Conservation (phyloP, 352 stramenopile genomes). For the Globisporangium carolinianum region DNA sequence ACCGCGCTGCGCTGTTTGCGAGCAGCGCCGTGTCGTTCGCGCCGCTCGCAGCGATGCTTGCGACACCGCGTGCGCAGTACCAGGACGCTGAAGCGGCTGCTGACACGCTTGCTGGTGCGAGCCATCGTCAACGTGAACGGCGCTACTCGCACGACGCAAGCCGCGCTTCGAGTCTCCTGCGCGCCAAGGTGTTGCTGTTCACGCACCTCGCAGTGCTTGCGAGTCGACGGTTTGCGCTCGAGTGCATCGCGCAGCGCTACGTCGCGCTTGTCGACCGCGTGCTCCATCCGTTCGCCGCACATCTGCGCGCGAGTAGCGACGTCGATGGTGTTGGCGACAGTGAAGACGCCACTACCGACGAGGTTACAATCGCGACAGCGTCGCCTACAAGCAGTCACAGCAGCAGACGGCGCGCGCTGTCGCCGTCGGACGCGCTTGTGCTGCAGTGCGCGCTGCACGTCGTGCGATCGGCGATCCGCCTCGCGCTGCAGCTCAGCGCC, state of each 20-base stretch:
- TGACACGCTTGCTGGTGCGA: neutral
- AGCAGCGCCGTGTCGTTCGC: slow-evolving; percentile 26
- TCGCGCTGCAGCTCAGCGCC: slow-evolving; percentile 54
- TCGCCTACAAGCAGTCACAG: neutral
- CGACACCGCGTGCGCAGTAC: slow-evolving; percentile 9
- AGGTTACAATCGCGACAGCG: neutral
- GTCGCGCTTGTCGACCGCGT: slow-evolving; percentile 28
- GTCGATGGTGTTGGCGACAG: too few relatives aligned
- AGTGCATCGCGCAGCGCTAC: slow-evolving; percentile 27
- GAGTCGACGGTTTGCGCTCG: slow-evolving; percentile 30
- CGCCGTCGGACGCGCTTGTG: slow-evolving; percentile 32
- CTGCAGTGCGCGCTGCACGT: slow-evolving; percentile 57
- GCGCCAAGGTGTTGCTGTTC: slow-evolving; percentile 60
- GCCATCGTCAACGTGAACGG: neutral
- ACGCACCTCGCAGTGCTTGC: slow-evolving; percentile 48
- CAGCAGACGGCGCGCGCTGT: slow-evolving; percentile 3
- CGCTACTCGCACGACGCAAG: slow-evolving; percentile 15
- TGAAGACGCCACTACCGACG: too few relatives aligned
- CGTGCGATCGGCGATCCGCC: slow-evolving; percentile 47
- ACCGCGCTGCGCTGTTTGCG: slow-evolving; percentile 29
- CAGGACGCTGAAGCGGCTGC: neutral
- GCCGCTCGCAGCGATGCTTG: slow-evolving; percentile 23
- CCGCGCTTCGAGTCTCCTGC: slow-evolving; percentile 26
- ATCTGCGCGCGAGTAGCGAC: slow-evolving; percentile 10
- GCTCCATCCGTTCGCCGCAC: slow-evolving; percentile 18